phyloP scores from a whole-genome alignment of 192 early-diverging fungal genomes.

The Umbelopsis sp. region DNA sequence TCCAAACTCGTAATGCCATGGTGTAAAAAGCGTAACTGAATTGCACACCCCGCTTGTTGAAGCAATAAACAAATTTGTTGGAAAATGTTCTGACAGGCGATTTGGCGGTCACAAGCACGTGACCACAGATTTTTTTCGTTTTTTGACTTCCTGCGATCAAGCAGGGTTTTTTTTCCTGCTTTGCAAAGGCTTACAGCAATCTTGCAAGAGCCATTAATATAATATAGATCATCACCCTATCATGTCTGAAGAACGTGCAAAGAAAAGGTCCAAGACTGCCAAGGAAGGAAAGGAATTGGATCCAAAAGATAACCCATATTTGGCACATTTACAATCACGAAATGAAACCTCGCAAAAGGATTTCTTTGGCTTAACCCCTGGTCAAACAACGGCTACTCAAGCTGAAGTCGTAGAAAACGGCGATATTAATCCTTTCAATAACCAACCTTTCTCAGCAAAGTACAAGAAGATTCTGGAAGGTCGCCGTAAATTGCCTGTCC shows the following conservation, averaged over 20 bases:
- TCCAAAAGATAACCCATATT: slow-evolving; percentile 53
- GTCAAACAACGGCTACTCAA: slow-evolving; percentile 84
- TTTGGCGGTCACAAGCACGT: neutral
- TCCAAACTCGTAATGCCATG: neutral
- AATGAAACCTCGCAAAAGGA: slow-evolving; percentile 31
- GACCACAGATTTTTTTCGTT: neutral
- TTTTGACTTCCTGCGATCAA: neutral
- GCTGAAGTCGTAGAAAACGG: slow-evolving; percentile 80
- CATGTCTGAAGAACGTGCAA: slow-evolving; percentile 35
- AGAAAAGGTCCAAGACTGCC: slow-evolving; percentile 36
- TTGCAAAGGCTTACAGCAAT: neutral
- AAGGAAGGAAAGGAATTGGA: slow-evolving; percentile 4
- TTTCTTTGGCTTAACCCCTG: slow-evolving; percentile 61
- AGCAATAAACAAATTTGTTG: slow-evolving; percentile 1
- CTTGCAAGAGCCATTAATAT: no score
- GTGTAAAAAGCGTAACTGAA: neutral
- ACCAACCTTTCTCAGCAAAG: slow-evolving; percentile 72
- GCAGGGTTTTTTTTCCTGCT: neutral
- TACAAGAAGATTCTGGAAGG: slow-evolving; percentile 87
- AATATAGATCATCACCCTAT: neutral
- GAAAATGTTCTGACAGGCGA: neutral
- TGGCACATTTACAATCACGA: slow-evolving; percentile 46
- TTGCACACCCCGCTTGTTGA: neutral
- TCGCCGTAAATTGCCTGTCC: slow-evolving; percentile 89
- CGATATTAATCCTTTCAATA: slow-evolving; percentile 78